Conservation (phyloP, 2,329 filamentous ascomycete genomes). For the Penicillium sp. region DNA sequence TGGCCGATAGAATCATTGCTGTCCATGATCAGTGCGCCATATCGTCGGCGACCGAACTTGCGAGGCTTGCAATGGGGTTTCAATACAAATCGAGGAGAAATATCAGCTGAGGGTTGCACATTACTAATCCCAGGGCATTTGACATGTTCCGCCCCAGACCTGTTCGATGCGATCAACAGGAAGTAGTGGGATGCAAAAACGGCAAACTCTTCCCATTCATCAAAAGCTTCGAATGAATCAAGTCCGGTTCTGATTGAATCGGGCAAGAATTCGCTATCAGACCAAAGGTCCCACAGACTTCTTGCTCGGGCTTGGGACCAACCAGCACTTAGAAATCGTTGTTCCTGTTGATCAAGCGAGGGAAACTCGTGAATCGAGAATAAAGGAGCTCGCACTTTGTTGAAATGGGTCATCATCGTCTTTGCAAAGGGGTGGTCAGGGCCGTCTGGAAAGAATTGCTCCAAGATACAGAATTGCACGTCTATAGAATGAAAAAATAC, state of each 20-base stretch:
- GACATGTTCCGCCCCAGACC: constrained; percentile 1
- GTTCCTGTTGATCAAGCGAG: constrained; percentile 65
- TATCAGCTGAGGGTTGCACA: neutral
- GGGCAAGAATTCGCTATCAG: constrained; percentile 67
- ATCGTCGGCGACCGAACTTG: constrained; percentile 59
- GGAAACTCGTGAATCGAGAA: constrained; percentile 74
- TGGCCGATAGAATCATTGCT: constrained; percentile 36
- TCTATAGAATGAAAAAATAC: constrained; percentile 15
- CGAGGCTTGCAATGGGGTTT: constrained; percentile 30
- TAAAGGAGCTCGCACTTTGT: constrained; percentile 78
- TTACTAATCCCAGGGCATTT: neutral
- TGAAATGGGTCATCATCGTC: constrained; percentile 84
- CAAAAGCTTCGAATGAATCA: constrained; percentile 79
- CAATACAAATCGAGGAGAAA: constrained; percentile 24
- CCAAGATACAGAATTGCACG: constrained; percentile 83
- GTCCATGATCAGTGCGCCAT: constrained; percentile 59
- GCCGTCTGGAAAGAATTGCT: constrained; percentile 83
- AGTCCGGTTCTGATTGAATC: constrained; percentile 63
- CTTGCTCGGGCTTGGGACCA: constrained; percentile 67
- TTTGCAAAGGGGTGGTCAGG: constrained; percentile 78
- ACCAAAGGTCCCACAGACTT: constrained; percentile 85
- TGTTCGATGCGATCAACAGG: constrained; percentile 67
- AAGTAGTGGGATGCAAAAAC: constrained; percentile 86
- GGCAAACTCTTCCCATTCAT: constrained; percentile 95
- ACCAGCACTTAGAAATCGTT: constrained; percentile 70